Evolutionary conservation across 768 basidiomycete species (phyloP).

Genomic region (Agrocybe chaxingu): DNA sequence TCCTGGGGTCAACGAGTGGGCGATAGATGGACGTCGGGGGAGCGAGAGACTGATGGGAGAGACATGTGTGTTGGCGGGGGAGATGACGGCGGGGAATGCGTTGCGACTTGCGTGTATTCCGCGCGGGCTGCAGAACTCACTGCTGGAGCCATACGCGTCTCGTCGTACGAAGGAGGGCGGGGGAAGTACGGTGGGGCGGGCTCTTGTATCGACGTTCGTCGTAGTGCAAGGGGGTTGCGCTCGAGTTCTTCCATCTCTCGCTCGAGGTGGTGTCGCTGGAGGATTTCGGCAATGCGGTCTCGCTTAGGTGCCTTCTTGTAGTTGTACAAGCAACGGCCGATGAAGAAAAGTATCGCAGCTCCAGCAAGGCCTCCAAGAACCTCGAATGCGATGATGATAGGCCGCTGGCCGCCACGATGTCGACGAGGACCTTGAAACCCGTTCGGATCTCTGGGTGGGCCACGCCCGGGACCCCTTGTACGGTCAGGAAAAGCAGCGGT

Average conservation of each 20-base stretch:
- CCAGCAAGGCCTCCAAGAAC: constrained; percentile 40
- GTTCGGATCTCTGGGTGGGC: constrained; percentile 6
- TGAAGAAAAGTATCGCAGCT: constrained; percentile 29
- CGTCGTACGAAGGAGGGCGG: constrained; percentile 44
- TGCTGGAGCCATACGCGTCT: constrained; percentile 2
- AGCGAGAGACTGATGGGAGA: too few species aligned
- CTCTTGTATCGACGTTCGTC: constrained; percentile 29
- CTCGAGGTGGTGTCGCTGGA: constrained; percentile 45
- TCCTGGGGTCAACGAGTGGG: too few species aligned
- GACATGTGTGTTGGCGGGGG: constrained; percentile 10
- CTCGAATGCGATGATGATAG: constrained; percentile 41
- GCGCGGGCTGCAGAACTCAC: constrained; percentile 11
- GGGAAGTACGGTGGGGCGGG: constrained; percentile 53
- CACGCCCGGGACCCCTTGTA: constrained; percentile 8
- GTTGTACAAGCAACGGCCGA: constrained; percentile 39
- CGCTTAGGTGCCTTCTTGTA: constrained; percentile 42
- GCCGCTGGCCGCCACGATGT: constrained; percentile 20
- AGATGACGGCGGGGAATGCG: constrained; percentile 14
- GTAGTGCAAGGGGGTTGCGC: constrained; percentile 28
- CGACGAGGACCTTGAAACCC: neutral
- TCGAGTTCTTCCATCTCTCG: constrained; percentile 49
- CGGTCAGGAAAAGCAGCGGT: constrained; percentile 1
- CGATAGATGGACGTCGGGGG: too few species aligned
- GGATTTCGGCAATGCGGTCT: constrained; percentile 40
- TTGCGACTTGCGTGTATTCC: constrained; percentile 28